phyloP scores from a whole-genome alignment of 208 protist species.

The Herpetomonas samuelpessoai region DNA sequence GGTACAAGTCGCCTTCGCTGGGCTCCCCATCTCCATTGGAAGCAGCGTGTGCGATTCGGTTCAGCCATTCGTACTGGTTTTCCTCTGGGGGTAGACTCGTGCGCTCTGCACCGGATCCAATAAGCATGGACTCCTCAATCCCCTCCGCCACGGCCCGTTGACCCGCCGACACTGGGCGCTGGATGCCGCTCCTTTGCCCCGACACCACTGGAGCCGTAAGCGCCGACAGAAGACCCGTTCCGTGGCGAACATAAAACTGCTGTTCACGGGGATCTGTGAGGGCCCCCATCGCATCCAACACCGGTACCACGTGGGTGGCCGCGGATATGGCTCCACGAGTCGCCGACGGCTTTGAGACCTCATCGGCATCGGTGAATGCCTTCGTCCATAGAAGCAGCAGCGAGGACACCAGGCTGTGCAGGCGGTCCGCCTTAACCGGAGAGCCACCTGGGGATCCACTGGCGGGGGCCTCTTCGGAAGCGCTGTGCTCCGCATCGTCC shows the following conservation, averaged over 20 bases:
- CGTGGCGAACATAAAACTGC: not conserved
- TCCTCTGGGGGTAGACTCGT: no score
- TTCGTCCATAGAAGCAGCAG: not conserved
- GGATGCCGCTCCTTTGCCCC: no score
- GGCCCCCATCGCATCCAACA: not conserved
- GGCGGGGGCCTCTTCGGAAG: no score
- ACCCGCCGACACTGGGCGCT: not conserved
- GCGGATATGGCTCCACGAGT: no score
- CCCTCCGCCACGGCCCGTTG: no score
- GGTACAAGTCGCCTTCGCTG: constrained; percentile 30
- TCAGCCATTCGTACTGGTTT: no score
- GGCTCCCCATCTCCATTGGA: not conserved
- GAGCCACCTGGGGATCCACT: no score
- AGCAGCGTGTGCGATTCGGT: not conserved
- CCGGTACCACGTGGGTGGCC: not conserved
- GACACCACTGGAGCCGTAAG: not conserved
- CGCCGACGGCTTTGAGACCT: no score
- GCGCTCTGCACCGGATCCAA: no score
- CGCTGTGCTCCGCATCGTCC: no score
- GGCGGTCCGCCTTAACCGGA: not conserved
- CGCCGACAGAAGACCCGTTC: not conserved
- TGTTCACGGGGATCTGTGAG: not conserved
- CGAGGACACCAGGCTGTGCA: not conserved
- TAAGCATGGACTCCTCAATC: no score
- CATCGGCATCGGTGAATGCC: no score